Evolutionary conservation across 495 filamentous ascomycete species (phyloP).

Genomic region (Penicillium samsonianum): DNA sequence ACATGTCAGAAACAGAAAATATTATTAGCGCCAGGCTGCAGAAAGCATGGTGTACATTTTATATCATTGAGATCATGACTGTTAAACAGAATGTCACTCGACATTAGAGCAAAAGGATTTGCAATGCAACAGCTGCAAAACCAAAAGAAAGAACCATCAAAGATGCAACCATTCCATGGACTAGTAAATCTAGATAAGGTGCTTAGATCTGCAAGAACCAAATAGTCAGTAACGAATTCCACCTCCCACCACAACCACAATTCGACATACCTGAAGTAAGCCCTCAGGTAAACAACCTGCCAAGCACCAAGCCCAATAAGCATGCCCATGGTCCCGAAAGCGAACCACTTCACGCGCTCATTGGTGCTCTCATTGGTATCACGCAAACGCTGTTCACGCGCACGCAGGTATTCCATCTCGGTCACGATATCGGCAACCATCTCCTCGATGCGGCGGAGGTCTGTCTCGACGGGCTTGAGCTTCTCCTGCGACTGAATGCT

Average conservation of each 20-base stretch:
- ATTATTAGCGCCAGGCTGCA: constrained; percentile 17
- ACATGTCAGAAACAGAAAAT: neutral
- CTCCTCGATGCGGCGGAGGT: constrained; percentile 90
- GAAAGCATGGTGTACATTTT: constrained; percentile 33
- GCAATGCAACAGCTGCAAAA: constrained; percentile 31
- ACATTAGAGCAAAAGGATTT: constrained; percentile 30
- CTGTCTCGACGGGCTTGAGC: constrained; percentile 94
- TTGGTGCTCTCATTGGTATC: constrained; percentile 99
- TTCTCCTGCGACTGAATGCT: constrained; percentile 96
- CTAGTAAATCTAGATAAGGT: constrained; percentile 64
- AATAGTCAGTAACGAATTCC: neutral
- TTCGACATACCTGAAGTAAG: constrained; percentile 80
- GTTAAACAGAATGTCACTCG: constrained; percentile 40
- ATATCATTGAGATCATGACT: constrained; percentile 46
- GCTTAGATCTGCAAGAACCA: constrained; percentile 64
- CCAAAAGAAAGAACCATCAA: constrained; percentile 18
- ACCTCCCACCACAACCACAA: neutral
- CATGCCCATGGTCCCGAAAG: constrained; percentile 91
- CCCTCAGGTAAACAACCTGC: constrained; percentile 96
- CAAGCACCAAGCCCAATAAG: constrained; percentile 86
- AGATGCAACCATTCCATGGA: constrained; percentile 17
- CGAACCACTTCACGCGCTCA: constrained; percentile 98
- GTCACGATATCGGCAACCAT: constrained; percentile 76
- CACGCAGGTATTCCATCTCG: constrained; percentile 91
- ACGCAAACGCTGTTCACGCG: constrained; percentile 88